Percentiles rank a stretch among this genome's conserved stretches.
phyloP scores from a whole-genome alignment of 2,329 filamentous ascomycete species.

The Xylaria sp. region DNA sequence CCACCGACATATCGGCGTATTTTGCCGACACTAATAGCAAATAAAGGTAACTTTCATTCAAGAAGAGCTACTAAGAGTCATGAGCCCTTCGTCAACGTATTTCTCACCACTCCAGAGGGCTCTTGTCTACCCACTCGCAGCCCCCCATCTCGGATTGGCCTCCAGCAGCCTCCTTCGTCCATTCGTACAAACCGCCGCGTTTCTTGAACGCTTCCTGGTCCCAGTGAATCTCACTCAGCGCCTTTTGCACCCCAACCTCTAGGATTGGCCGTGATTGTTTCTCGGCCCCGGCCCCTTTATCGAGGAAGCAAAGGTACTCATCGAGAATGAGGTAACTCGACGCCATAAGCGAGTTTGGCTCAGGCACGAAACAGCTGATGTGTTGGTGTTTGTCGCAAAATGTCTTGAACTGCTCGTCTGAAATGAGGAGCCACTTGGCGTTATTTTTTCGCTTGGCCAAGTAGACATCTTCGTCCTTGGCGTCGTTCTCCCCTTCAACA shows the following conservation, averaged over 20 bases:
- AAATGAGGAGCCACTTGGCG: slow-evolving; percentile 52
- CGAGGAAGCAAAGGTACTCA: slow-evolving; percentile 57
- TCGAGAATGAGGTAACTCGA: slow-evolving; percentile 58
- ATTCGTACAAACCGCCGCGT: slow-evolving; percentile 57
- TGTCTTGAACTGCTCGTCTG: slow-evolving; percentile 50
- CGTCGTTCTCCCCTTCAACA: slow-evolving; percentile 59
- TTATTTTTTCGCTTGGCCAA: slow-evolving; percentile 42
- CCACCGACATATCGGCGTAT: no score
- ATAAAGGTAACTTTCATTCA: no score
- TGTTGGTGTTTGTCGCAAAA: slow-evolving; percentile 54
- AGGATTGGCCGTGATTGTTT: slow-evolving; percentile 46
- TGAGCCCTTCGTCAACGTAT: no score
- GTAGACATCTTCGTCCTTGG: slow-evolving; percentile 40
- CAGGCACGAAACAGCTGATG: slow-evolving; percentile 51
- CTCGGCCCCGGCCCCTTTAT: slow-evolving; percentile 46
- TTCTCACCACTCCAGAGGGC: slow-evolving; percentile 5
- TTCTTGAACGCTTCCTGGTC: slow-evolving; percentile 51
- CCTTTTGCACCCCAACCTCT: slow-evolving; percentile 53
- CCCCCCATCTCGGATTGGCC: neutral
- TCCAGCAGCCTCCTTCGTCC: slow-evolving; percentile 42
- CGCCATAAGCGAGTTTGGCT: slow-evolving; percentile 57
- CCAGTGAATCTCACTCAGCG: slow-evolving; percentile 52
- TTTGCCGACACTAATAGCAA: no score
- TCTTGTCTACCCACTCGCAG: slow-evolving; percentile 16
- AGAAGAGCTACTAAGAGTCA: no score